Base-by-base conservation (phyloP, 2,329 filamentous ascomycete species). In the Ophiocordyceps camponoti-rufipedis region DNA sequence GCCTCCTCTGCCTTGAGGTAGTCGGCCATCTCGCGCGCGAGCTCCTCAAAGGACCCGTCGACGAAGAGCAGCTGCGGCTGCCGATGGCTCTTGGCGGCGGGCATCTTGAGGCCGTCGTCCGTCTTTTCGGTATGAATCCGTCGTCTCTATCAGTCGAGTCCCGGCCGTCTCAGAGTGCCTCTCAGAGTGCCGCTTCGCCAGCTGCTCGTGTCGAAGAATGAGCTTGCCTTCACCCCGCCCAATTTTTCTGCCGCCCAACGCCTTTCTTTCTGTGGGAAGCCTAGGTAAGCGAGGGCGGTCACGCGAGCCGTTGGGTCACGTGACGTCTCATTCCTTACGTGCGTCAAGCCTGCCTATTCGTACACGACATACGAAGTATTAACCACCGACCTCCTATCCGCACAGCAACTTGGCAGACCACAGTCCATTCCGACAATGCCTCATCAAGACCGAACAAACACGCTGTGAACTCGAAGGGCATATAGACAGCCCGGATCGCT, bases 1-100 rank as follows among this genome's bases (percentile, higher is more conserved):
- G 85, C 82, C 58, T 84, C 82, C 62, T 88, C 76, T 55, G 80
- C 72, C 65, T 94, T 86, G 62, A 98, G 73, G 68, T 94, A 95
- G 58, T 88, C 83, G 64, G 89, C 87, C 71, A 98, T 84, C 70
- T 98, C 91, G 65, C 85, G 80, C 58, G 84, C 80, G 61, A 95
- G 80, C 70, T 96, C 91, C 63, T 87, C 80, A 65, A 95, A 94
- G 58, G 78, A 77, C 64, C 91, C 91, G 72, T 98, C 91, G 65
- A 98, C 76, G 59, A 82, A 82, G 62, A 81, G 71, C 57, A 76
- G 70, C 66, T 78, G 71, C 47, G 72, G 72, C 60, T 70, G 69
- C 59, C 64, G 61, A 60, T 67, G 55, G 54, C 59, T 59, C 53
- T 60, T 65, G 52, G 61, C 48, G 54, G 50, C 52, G 42, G 55